Conservation (phyloP, 2,329 filamentous ascomycete genomes). For the Cercospora beticola region DNA sequence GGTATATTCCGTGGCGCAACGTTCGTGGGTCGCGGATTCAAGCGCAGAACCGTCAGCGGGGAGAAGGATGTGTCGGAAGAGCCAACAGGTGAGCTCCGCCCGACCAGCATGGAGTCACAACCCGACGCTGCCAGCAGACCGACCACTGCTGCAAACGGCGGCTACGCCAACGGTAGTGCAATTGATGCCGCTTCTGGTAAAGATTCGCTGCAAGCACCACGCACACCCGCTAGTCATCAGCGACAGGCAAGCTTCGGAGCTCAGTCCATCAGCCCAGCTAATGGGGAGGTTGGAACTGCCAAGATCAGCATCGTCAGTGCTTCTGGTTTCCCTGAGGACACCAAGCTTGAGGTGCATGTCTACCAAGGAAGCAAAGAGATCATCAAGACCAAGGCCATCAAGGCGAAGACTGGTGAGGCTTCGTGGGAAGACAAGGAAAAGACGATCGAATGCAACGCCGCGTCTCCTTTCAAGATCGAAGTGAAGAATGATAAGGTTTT, state of each 20-base stretch:
- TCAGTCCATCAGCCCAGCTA: slow-evolving; percentile 30
- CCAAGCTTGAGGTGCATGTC: slow-evolving; percentile 39
- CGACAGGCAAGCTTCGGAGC: slow-evolving; percentile 49
- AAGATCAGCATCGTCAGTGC: slow-evolving; percentile 78
- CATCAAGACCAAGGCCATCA: slow-evolving; percentile 90
- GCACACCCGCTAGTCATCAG: slow-evolving; percentile 41
- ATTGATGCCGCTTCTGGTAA: slow-evolving; percentile 26
- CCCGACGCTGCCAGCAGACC: slow-evolving; percentile 22
- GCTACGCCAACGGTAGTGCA: slow-evolving; percentile 23
- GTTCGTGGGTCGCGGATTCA: slow-evolving; percentile 84
- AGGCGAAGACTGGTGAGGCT: slow-evolving; percentile 65
- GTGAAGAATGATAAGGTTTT: slow-evolving; percentile 85
- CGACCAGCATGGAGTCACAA: slow-evolving; percentile 33
- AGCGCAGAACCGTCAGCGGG: slow-evolving; percentile 63
- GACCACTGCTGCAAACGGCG: slow-evolving; percentile 22
- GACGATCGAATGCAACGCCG: slow-evolving; percentile 72
- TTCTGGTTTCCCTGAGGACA: slow-evolving; percentile 63
- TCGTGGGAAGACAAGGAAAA: slow-evolving; percentile 59
- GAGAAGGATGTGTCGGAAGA: slow-evolving; percentile 42
- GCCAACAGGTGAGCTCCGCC: slow-evolving; percentile 28
- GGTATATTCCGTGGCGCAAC: slow-evolving; percentile 86
- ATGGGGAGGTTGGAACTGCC: slow-evolving; percentile 68
- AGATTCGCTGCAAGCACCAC: slow-evolving; percentile 30
- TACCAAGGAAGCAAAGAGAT: slow-evolving; percentile 65
- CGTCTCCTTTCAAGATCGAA: slow-evolving; percentile 80